phyloP scores from a whole-genome alignment of 1,284 basidiomycete genomes.

The Earliella scabrosa region DNA sequence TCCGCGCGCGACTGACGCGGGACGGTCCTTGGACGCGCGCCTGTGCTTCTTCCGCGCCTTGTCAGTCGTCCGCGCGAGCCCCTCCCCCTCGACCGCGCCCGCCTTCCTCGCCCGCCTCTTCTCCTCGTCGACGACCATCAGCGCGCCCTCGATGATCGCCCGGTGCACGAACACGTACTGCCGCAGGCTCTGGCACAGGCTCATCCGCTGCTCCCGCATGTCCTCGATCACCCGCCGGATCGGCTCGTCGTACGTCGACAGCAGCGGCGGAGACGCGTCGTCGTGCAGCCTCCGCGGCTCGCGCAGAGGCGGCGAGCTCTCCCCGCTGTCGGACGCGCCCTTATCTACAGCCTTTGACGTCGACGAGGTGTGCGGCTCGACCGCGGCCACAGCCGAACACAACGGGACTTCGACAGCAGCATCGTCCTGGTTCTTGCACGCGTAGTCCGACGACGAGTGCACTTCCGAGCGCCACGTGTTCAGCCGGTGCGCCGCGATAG shows the following conservation, averaged over 20 bases:
- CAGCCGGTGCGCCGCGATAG: slow-evolving; percentile 23
- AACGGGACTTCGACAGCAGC: too few relatives aligned
- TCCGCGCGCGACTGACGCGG: too few relatives aligned
- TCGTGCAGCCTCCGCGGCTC: slow-evolving; percentile 61
- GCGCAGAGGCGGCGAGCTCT: slow-evolving; percentile 8
- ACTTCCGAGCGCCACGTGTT: slow-evolving; percentile 36
- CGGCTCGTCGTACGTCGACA: slow-evolving; percentile 73
- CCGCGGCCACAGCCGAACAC: not conserved
- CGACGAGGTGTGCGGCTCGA: not conserved
- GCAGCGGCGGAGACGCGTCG: slow-evolving; percentile 54
- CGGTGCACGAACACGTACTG: slow-evolving; percentile 92
- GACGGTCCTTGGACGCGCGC: too few relatives aligned
- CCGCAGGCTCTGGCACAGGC: slow-evolving; percentile 84
- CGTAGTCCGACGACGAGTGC: slow-evolving; percentile 17
- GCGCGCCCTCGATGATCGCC: slow-evolving; percentile 80
- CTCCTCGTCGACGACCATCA: slow-evolving; percentile 81
- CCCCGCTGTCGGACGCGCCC: not conserved
- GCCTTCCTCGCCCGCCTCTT: slow-evolving; percentile 40
- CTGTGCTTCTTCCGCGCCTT: too few relatives aligned
- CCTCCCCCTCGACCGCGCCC: not conserved
- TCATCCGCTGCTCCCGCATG: slow-evolving; percentile 93
- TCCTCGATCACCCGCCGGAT: slow-evolving; percentile 81
- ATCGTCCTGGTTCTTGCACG: too few relatives aligned
- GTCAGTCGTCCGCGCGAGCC: not conserved
- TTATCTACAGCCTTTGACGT: not conserved